Evolutionary conservation across 805 yeast genomes (phyloP).

Genomic region (Cyberlindnera maclurae): DNA sequence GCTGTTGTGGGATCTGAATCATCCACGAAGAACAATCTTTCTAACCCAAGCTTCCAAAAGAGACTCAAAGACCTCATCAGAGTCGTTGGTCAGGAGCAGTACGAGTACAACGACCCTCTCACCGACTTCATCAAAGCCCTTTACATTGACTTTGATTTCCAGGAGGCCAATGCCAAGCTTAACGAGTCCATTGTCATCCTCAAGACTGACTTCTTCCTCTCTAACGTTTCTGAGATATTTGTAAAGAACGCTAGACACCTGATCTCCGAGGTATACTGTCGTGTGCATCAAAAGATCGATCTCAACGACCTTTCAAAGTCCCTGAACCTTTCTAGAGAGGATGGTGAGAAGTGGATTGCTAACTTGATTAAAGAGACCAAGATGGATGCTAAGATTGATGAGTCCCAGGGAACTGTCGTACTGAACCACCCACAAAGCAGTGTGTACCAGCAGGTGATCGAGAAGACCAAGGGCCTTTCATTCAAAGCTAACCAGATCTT

Average conservation of each 20-base stretch:
- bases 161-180: conserved; percentile 41
- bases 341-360: conserved; percentile 46
- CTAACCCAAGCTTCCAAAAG: conserved; percentile 36
- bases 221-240: conserved; percentile 33
- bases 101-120: conserved; percentile 61
- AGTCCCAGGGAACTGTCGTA: conserved; percentile 43
- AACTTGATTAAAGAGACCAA: conserved; percentile 41
- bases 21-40: conserved; percentile 21
- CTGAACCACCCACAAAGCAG: conserved; percentile 47
- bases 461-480: conserved; percentile 58
- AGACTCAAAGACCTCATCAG: conserved; percentile 51
- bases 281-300: conserved; percentile 45
- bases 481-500: conserved; percentile 53
- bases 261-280: conserved; percentile 45
- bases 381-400: conserved; percentile 48
- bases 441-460: conserved; percentile 62
- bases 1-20: conserved; percentile 42
- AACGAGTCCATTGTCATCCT: conserved; percentile 40
- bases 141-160: conserved; percentile 53
- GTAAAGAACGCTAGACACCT: conserved; percentile 41
- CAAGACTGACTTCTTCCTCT: conserved; percentile 52
- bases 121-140: conserved; percentile 48
- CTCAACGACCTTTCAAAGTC: conserved; percentile 37
- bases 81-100: conserved; percentile 52
- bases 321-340: conserved; percentile 37